Percentiles rank a stretch among this genome's conserved stretches.
phyloP scores from a whole-genome alignment of 2,329 filamentous ascomycete species.

The Sporothrix euskadiensis region DNA sequence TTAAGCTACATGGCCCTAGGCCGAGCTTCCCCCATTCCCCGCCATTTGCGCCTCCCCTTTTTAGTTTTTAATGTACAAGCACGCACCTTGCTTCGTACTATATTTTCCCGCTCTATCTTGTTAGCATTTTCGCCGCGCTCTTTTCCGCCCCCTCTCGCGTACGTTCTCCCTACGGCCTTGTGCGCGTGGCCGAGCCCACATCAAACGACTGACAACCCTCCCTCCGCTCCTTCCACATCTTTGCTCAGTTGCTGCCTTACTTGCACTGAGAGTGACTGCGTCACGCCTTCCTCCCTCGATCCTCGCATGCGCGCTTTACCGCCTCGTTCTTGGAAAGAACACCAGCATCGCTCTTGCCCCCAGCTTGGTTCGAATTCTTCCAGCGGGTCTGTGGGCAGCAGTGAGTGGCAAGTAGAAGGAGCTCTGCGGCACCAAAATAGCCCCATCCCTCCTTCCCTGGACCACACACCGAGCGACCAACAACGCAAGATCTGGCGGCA shows the following conservation, averaged over 20 bases:
- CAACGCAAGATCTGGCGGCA: constrained; percentile 24
- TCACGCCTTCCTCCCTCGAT: constrained; percentile 6
- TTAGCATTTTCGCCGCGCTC: constrained; percentile 13
- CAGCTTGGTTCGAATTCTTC: neutral
- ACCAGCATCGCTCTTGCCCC: neutral
- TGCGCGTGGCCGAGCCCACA: constrained; percentile 11
- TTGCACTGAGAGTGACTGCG: neutral
- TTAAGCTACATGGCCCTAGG: neutral
- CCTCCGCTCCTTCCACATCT: constrained; percentile 10
- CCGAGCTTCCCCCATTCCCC: constrained; percentile 20
- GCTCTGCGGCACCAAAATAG: neutral
- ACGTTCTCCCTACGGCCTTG: neutral
- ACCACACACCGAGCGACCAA: neutral
- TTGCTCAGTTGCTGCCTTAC: constrained; percentile 20
- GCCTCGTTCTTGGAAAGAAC: neutral
- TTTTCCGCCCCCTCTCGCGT: neutral
- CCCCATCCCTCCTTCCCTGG: neutral
- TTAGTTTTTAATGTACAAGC: neutral
- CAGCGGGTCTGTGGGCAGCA: neutral
- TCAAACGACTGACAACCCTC: constrained; percentile 4
- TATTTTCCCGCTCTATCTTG: neutral
- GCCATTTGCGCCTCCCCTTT: constrained; percentile 24
- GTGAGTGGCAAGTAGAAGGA: neutral
- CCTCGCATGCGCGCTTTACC: constrained; percentile 23
- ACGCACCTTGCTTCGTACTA: neutral